Percentiles rank a stretch among this genome's conserved stretches.
These are phyloP conservation scores for Blastobotrys capitulatus DNA, from an alignment of 1,139 yeast species.

Conservation along the genomic window DNA sequence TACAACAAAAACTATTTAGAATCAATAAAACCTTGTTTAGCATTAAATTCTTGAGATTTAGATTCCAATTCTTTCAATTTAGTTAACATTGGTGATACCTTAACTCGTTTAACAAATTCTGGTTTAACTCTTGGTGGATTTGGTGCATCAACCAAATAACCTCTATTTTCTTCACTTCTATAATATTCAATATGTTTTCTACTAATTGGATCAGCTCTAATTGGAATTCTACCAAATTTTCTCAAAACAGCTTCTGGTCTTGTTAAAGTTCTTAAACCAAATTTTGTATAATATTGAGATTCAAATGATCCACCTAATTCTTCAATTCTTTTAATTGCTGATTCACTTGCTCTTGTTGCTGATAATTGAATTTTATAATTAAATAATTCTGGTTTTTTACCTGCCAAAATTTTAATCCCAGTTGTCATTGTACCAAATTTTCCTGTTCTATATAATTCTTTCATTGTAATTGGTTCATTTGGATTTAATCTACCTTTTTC, in stretches of 20 bases:
- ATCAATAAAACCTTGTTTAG: constrained; percentile 7
- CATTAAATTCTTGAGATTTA: constrained; percentile 13
- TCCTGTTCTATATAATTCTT: constrained; percentile 61
- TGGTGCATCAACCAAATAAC: constrained; percentile 51
- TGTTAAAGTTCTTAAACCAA: constrained; percentile 69
- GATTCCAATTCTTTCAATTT: constrained; percentile 24
- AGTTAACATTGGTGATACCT: constrained; percentile 29
- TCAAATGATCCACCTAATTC: constrained; percentile 65
- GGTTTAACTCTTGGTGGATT: constrained; percentile 32
- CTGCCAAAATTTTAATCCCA: constrained; percentile 79
- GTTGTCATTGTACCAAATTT: constrained; percentile 59
- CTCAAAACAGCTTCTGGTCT: constrained; percentile 64
- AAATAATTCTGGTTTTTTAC: constrained; percentile 51
- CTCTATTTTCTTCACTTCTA: constrained; percentile 64
- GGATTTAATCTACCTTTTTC: constrained; percentile 42
- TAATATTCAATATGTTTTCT: constrained; percentile 78
- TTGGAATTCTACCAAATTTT: constrained; percentile 73
- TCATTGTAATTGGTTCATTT: constrained; percentile 64
- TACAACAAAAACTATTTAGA: constrained; percentile 5
- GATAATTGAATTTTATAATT: constrained; percentile 56
- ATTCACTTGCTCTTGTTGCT: constrained; percentile 72
- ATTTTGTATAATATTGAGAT: constrained; percentile 60
- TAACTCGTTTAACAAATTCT: constrained; percentile 23
- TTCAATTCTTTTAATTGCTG: constrained; percentile 72
- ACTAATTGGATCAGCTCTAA: constrained; percentile 80